Conservation (phyloP, 306 rosid species). For the Vachellia collinsii region DNA sequence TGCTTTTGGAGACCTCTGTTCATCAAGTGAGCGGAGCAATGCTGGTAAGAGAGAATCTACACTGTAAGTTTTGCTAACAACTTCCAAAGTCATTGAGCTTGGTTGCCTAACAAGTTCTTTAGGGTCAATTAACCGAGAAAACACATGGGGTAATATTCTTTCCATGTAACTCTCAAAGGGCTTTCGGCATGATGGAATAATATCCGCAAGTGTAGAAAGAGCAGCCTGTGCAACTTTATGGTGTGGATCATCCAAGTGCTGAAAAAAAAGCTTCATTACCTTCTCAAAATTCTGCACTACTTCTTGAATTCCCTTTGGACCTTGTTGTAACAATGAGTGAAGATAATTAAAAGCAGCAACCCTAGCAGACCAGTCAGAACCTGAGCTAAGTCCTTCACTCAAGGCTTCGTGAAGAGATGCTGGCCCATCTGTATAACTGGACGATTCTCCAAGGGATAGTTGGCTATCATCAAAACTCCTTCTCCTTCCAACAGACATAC, state of each 20-base stretch:
- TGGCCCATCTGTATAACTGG: conserved; percentile 82
- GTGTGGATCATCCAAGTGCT: conserved; percentile 99
- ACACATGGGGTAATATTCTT: conserved; percentile 95
- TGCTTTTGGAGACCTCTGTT: conserved; percentile 98
- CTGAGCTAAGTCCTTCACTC: conserved; percentile 86
- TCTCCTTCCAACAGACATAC: conserved; percentile 87
- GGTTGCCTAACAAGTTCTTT: conserved; percentile 96
- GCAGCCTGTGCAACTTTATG: conserved; percentile 99
- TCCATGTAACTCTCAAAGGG: conserved; percentile 98
- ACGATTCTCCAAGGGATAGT: conserved; percentile 72
- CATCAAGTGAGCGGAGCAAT: conserved; percentile 95
- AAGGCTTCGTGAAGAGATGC: conserved; percentile 94
- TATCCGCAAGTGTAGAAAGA: conserved; percentile 92
- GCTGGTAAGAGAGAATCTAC: conserved; percentile 96
- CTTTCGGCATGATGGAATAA: conserved; percentile 90
- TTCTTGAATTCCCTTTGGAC: conserved; percentile 91
- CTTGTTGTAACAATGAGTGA: conserved; percentile 90
- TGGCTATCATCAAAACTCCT: conserved; percentile 97
- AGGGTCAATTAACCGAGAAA: conserved; percentile 97
- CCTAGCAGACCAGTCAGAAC: conserved; percentile 98
- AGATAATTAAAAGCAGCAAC: conserved; percentile 96
- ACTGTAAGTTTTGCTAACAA: conserved; percentile 84
- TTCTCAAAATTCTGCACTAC: conserved; percentile 93
- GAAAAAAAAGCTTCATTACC: conserved; percentile 98
- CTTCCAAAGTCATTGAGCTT: conserved; percentile 84